Conservation (phyloP, 1,139 yeast species). For the Pichia sp. region DNA sequence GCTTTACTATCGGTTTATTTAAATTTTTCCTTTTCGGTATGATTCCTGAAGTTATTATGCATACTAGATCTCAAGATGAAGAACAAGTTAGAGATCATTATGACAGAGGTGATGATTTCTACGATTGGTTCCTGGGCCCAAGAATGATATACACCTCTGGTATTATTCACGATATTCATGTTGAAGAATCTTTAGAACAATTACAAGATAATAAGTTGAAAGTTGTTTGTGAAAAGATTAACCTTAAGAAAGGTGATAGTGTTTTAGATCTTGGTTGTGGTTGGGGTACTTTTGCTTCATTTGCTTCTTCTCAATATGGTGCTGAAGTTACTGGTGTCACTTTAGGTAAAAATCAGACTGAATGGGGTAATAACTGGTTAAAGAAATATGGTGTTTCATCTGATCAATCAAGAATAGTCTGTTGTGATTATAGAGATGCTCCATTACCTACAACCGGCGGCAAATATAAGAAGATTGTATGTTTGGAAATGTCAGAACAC, state of each 20-base stretch:
- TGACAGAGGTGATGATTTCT: slow-evolving; percentile 95
- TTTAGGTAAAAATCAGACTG: slow-evolving; percentile 83
- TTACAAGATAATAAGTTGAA: slow-evolving; percentile 87
- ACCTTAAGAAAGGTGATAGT: slow-evolving; percentile 61
- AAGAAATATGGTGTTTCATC: slow-evolving; percentile 58
- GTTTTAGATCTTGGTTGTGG: slow-evolving; percentile 90
- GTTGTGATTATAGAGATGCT: slow-evolving; percentile 87
- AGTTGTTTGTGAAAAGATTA: slow-evolving; percentile 82
- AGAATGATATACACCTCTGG: slow-evolving; percentile 94
- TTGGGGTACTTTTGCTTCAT: slow-evolving; percentile 91
- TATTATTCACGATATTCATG: slow-evolving; percentile 61
- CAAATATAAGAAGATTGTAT: slow-evolving; percentile 77
- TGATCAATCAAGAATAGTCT: slow-evolving; percentile 69
- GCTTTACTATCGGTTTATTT: slow-evolving; percentile 72
- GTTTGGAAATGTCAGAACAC: slow-evolving; percentile 95
- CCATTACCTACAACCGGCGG: slow-evolving; percentile 57
- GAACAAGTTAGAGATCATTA: slow-evolving; percentile 95
- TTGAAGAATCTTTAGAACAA: slow-evolving; percentile 75
- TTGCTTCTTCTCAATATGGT: slow-evolving; percentile 75
- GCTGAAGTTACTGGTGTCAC: slow-evolving; percentile 88
- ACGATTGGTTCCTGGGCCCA: slow-evolving; percentile 90
- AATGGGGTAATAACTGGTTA: slow-evolving; percentile 76
- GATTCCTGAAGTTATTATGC: slow-evolving; percentile 91
- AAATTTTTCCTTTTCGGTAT: slow-evolving; percentile 77
- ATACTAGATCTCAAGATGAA: slow-evolving; percentile 89